A percentile compares a stretch with the other conserved stretches of the same genome.
Conservation (phyloP, 1,284 basidiomycete species). For the Leccinum cinnamomeum region DNA sequence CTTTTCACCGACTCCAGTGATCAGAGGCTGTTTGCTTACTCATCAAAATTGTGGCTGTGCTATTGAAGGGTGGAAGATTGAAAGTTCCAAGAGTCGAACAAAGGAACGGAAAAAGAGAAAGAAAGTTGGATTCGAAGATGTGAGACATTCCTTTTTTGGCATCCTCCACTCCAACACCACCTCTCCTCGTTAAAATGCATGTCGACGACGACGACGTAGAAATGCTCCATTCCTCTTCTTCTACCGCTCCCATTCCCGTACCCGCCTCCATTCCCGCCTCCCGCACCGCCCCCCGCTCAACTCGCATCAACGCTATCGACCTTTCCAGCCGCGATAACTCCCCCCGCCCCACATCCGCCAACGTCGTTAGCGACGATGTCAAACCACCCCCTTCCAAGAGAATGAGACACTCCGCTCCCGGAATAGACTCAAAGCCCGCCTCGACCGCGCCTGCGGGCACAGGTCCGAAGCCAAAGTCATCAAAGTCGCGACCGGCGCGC, state of each 20-base stretch:
- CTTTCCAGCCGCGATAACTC: constrained; percentile 35
- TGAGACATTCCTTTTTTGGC: constrained; percentile 39
- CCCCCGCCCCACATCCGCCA: constrained; percentile 5
- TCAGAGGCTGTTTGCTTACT: constrained; percentile 21
- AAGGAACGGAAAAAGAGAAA: constrained; percentile 18
- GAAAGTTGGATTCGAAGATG: constrained; percentile 21
- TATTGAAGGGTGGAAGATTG: background rate
- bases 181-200: background rate
- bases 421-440: constrained; percentile 27
- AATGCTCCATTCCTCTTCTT: constrained; percentile 17
- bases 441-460: constrained; percentile 29
- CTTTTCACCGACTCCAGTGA: no score
- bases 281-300: constrained; percentile 12
- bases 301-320: constrained; percentile 25
- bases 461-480: constrained; percentile 36
- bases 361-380: constrained; percentile 21
- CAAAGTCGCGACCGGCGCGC: constrained; percentile 45
- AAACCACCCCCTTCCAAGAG: constrained; percentile 35
- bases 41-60: constrained; percentile 23
- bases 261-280: constrained; percentile 12
- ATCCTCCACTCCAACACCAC: constrained; percentile 33
- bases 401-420: constrained; percentile 27
- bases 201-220: constrained; percentile 32
- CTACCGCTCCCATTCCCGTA: background rate
- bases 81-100: constrained; percentile 31